Conservation (phyloP, 2,329 filamentous ascomycete genomes). For the Pseudogymnoascus sp. region DNA sequence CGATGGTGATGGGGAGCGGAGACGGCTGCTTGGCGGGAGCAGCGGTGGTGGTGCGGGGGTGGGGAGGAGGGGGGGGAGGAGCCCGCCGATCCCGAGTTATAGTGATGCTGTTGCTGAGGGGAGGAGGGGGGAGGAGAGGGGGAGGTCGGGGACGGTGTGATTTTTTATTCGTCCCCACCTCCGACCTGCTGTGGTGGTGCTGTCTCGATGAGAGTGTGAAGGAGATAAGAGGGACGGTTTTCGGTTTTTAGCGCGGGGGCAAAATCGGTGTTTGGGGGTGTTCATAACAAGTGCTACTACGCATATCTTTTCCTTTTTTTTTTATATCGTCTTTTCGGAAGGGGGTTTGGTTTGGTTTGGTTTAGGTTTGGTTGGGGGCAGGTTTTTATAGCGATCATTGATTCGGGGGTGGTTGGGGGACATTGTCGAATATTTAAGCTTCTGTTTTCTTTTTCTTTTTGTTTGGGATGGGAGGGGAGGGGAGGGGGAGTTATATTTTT, state of each 20-base stretch:
- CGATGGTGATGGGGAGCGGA: slow-evolving; percentile 38
- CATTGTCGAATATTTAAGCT: not conserved
- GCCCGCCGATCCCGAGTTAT: slow-evolving; percentile 29
- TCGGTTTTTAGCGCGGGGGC: not conserved
- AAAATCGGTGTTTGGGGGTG: not conserved
- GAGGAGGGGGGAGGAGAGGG: slow-evolving; percentile 17
- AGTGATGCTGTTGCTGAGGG: slow-evolving; percentile 26
- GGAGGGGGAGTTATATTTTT: too few species aligned
- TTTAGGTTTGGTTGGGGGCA: not conserved
- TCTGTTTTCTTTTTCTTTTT: not conserved
- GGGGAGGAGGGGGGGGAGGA: slow-evolving; percentile 15
- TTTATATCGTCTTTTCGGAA: not conserved
- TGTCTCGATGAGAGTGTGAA: not conserved
- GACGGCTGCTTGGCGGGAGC: not conserved
- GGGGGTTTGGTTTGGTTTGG: not conserved
- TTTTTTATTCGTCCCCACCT: too few species aligned
- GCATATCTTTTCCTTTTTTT: not conserved
- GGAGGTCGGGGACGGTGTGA: not conserved
- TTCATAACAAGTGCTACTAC: not conserved
- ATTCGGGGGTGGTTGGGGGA: not conserved
- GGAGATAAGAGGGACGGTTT: not conserved
- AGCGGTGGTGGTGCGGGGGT: not conserved
- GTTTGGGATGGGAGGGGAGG: not conserved
- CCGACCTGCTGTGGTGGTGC: not conserved
- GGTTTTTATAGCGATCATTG: not conserved